Evolutionary conservation across 352 stramenopile species (phyloP), one percentile per base, ranked within the genome.

Genomic region (Phytophthora fragariae): DNA sequence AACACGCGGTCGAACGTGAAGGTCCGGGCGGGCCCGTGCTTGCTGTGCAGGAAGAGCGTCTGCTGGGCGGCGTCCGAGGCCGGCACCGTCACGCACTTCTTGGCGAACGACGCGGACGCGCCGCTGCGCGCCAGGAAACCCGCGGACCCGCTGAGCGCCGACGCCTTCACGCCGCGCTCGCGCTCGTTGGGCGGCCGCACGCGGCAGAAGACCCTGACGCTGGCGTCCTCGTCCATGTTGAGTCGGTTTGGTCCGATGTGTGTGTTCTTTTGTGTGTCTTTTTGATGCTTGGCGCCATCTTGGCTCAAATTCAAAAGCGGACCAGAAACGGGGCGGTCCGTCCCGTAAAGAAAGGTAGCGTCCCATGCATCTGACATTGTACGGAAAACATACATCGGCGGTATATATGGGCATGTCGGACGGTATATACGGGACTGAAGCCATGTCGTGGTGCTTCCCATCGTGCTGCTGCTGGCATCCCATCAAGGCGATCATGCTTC

Each of bases 1-100:
- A 98, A 98, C 4, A 98, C 92, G 50, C 84, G 82, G 73, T 98
- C 95, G 67, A 98, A 98, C 3, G 91, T 97, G 65, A 97, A 97
- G n/a, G 76, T 85, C 44, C 88, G 84, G 4, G 88, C 59, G 17
- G 63, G 15, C 35, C 72, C 72, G 55, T 86, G 75, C 37, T 91
- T 89, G 44, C 77, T 81, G 12, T 90, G 77, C 8, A 96, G 73
- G 41, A 87, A 69, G 54, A 94, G 62, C 21, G 84, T 92, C 77
- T 93, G 83, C 47, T 86, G 85, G 47, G 74, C 50, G 7, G 77
- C 33, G 47, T 91, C 81, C 10, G 69, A 75, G 29, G 58, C 57
- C 3, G 84, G 72, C 9, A 96, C 81, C 24, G 73, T 71, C 46
- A 92, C 79, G 66, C 89, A 93, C 52, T 93, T 92, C 72, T 91